phyloP scores from a whole-genome alignment of 371 early-diverging fungal genomes.

The Syncephalastrum racemosum region DNA sequence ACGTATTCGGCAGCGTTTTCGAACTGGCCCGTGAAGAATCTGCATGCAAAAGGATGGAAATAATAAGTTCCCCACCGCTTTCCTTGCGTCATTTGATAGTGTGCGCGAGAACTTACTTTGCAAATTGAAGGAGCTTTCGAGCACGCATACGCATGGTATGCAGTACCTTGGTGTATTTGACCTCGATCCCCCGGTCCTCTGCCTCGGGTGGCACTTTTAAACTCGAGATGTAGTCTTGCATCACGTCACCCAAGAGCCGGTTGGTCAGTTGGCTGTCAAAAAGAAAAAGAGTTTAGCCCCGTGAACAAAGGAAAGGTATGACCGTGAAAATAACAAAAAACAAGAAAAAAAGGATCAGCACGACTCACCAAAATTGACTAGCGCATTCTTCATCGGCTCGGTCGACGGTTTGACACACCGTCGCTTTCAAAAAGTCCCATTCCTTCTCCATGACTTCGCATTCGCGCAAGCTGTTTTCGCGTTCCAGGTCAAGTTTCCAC shows the following conservation, averaged over 20 bases:
- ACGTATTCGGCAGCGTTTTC: conserved; percentile 78
- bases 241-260: conserved; percentile 46
- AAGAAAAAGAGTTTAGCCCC: background rate
- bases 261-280: conserved; percentile 41
- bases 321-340: too few relatives aligned
- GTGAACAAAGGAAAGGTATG: background rate
- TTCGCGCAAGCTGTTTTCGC: conserved; percentile 66
- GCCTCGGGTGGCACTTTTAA: conserved; percentile 38
- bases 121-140: conserved; percentile 63
- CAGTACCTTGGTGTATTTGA: conserved; percentile 60
- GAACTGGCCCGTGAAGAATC: conserved; percentile 63
- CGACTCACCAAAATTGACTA: conserved; percentile 69
- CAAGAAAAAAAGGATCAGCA: background rate
- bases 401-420: conserved; percentile 67
- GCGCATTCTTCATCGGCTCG: conserved; percentile 78
- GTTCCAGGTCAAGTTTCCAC: conserved; percentile 61
- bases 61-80: too few relatives aligned
- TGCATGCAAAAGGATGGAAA: conserved; percentile 24
- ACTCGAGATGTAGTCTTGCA: conserved; percentile 49
- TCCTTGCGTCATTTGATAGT: too few relatives aligned
- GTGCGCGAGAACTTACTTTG: conserved; percentile 45
- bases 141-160: conserved; percentile 68
- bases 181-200: conserved; percentile 50
- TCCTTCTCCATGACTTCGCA: conserved; percentile 81
- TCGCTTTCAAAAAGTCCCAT: conserved; percentile 73